These are phyloP conservation scores for Cutaneotrichosporon sp. DNA, from an alignment of 1,284 basidiomycete species.

Conservation along the genomic window DNA sequence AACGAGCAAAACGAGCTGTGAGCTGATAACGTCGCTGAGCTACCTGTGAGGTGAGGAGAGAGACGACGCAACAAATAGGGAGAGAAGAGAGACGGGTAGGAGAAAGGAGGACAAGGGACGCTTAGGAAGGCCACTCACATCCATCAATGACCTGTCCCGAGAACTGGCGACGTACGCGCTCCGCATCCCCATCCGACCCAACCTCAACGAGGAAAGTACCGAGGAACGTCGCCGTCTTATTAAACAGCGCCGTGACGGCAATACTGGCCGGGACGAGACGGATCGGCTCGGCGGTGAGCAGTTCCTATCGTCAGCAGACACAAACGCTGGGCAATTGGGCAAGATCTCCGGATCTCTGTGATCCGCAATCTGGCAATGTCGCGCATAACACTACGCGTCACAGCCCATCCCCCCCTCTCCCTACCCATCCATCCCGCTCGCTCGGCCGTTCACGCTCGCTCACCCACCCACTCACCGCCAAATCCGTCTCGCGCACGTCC, in stretches of 20 bases:
- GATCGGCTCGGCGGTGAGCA: constrained; percentile 35
- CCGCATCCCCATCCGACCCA: constrained; percentile 37
- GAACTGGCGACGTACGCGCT: constrained; percentile 38
- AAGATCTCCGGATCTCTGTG: too few relatives aligned
- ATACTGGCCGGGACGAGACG: constrained; percentile 32
- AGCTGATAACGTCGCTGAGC: too few relatives aligned
- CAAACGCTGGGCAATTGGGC: neutral
- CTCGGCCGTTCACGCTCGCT: too few relatives aligned
- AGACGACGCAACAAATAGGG: too few relatives aligned
- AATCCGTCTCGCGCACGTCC: constrained; percentile 41
- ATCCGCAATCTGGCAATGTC: too few relatives aligned
- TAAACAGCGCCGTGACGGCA: constrained; percentile 34
- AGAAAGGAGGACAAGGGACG: too few relatives aligned
- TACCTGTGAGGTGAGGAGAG: neutral
- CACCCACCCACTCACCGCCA: constrained; percentile 32
- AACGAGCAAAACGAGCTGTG: neutral
- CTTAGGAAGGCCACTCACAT: constrained; percentile 29
- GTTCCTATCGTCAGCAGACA: constrained; percentile 30
- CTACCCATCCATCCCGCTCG: neutral
- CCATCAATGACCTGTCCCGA: constrained; percentile 46
- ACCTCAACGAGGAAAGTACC: constrained; percentile 42
- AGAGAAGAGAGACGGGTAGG: too few relatives aligned
- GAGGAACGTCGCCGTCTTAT: constrained; percentile 29
- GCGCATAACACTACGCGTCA: too few relatives aligned
- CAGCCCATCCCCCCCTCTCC: neutral